Base-by-base conservation (phyloP, 352 stramenopile species). In the Phytopythium boreale region DNA sequence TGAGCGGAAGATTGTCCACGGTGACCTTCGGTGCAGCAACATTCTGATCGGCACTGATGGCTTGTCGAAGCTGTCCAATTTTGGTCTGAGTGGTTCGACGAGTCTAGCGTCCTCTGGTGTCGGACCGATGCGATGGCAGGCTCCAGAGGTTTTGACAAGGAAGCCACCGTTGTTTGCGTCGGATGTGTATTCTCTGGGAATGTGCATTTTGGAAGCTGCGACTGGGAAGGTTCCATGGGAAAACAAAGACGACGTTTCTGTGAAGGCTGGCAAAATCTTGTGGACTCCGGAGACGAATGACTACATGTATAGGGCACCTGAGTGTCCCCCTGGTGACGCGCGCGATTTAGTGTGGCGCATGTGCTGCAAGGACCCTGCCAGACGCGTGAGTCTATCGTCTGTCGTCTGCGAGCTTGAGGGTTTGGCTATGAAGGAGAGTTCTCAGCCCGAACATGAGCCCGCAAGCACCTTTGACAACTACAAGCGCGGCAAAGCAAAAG, bases 141-240 rank as follows among this genome's bases (percentile, higher is more conserved):
- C 75, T 0, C 75, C 70, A 0, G 75, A 83, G 47, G 66, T 65
- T 19, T 26, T 15, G 72, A 59, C 0, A 39, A 62, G 47, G 26
- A 29, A 1, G 19, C 63, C 24, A 63, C 66, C 0, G 64, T n/a
- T n/a, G n/a, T n/a, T 63, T n/a, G 68, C 65, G 34, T 79, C 72
- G 24, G 77, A 80, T 44, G 62, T 81, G 2, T 81, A 77, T 26
- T 66, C 63, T 2, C 71, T 83, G 14, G 72, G 63, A 6, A 77
- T 83, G 72, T 77, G 70, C 24, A 72, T 71, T 19, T 66, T 79
- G 6, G 68, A 81, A 63, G 62, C 70, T 0, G 37, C 75, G 11
- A 79, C 52, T 51, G 64, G 34, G 34, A 37, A 37, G 34, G 34
- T 37, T 10, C 34, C 34, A 37, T 37, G 34, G 34, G 34, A 10